These are phyloP conservation scores for Tarenaya hassleriana DNA, from an alignment of 345 rosid species.

Conservation along the genomic window DNA sequence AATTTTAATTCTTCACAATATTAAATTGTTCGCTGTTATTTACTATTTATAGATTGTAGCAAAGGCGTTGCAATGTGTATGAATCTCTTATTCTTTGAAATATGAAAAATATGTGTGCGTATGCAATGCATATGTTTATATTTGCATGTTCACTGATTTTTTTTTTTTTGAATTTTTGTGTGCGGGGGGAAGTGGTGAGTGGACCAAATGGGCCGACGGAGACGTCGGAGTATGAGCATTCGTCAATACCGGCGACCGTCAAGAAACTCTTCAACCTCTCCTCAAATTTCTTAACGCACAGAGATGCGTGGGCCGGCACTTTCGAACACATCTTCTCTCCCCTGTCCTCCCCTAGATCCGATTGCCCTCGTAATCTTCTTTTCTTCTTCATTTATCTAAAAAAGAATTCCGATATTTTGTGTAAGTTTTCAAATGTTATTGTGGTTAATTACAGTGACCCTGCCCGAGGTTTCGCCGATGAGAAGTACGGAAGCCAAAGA, in stretches of 20 bases:
- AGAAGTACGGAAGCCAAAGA: conserved; percentile 73
- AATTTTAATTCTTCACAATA: no score
- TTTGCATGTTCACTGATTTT: background rate
- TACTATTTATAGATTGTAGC: no score
- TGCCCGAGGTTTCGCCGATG: conserved; percentile 65
- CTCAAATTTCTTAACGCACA: conserved; percentile 82
- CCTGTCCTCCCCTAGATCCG: conserved; percentile 73
- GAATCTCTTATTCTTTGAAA: no score
- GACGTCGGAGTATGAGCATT: conserved; percentile 82
- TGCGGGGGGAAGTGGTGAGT: conserved; percentile 45
- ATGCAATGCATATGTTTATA: no score
- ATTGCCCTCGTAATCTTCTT: conserved; percentile 61
- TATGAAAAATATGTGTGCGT: no score
- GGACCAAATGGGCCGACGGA: conserved; percentile 62
- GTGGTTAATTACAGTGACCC: conserved; percentile 59
- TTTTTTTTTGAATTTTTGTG: conserved; percentile 21
- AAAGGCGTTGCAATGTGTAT: no score
- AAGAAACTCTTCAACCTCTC: conserved; percentile 83
- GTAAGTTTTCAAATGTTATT: no score
- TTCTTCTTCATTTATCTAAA: no score
- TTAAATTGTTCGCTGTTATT: no score
- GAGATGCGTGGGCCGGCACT: conserved; percentile 98
- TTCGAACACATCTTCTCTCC: conserved; percentile 67
- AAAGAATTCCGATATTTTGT: no score
- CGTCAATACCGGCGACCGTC: conserved; percentile 90